Base-by-base conservation (phyloP, 306 rosid genomes). In the Sophora flavescens region DNA sequence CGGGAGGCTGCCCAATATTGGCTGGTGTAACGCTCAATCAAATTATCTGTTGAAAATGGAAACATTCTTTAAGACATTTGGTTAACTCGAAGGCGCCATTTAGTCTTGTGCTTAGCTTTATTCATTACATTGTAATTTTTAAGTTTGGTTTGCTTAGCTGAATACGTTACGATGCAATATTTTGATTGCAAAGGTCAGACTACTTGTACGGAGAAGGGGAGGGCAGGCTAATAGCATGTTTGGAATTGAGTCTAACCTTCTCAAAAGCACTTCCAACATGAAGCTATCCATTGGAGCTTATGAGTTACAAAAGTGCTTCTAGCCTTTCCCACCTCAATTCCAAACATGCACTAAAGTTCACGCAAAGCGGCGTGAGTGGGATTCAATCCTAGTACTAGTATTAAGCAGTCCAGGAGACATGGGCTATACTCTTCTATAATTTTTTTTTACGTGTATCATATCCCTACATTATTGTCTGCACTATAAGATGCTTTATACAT, bases 1-100 rank as follows among this genome's bases (percentile, higher is more conserved):
- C 35, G 16, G 44, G 63, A 81, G 78, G 81, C 75, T 77, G 82
- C 84, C 79, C 68, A 74, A 56, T 41, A 63, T 73, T 68, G 87
- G 89, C 89, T 78, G 83, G 66, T 80, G 14, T 53, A 70, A 66
- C 72, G 15, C 60, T 82, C 75, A 39, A 74, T 75, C 81, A 65
- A 80, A 56, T 86, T 72, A 70, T 68, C 52, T 56, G 14, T 73
- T 54, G 50, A 73, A 57, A 53, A n/a, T 51, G 69, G 42, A 84
- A 65, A 77, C 81, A 53, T 47, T 77, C 38, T 76, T 53, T 44
- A 45, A 53, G 16, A 13, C n/a, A 63, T 77, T 57, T 70, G 62
- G 38, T 77, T 73, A 59, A 68, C 63, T 61, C 33, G 42, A 72
- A 30, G 61, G 32, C 60, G 44, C 15, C 48, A 17, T 36, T 66